Evolutionary conservation across 768 basidiomycete species (phyloP), one percentile per base, ranked within the genome.

Genomic region (Serendipita vermifera): DNA sequence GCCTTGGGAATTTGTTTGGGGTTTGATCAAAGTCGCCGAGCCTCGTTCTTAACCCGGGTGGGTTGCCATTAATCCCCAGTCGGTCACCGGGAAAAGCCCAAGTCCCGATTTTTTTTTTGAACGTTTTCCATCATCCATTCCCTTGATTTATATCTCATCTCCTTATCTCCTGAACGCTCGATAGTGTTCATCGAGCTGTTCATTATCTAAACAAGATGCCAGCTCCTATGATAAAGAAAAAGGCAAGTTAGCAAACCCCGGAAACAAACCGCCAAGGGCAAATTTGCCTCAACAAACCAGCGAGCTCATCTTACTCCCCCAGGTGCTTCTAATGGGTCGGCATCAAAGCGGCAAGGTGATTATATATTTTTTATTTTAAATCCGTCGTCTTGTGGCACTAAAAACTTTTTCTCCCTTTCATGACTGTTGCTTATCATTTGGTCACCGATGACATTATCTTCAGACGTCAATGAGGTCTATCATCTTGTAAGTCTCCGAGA

Each of bases 251-350:
- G 13, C 14, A 13, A 2, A 14, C 17, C 32, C 20, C 31, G n/a
- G n/a, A n/a, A n/a, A 4, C 20, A 38, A 22, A 22, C 29, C 1
- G 31, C 48, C 5, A 5, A 35, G 20, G 6, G 61, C 17, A 39
- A 17, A 13, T 51, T 22, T 9, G 5, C 48, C 24, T 35, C 39
- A 17, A 41, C 14, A 55, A 7, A 41, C n/a, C 39, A 13, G 26
- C 58, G 17, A 7, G n/a, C 54, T 55, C 2, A 40, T 54, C 59
- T 15, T 55, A 46, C 17, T n/a, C 36, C 46, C 27, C 7, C 57
- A 97, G 93, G 91, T 97, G 41, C 81, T 99, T 63, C 76, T 98
- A 59, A 99, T 99, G 96, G 96, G 96, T 62, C 91, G 92, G 64
- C 90, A 87, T 20, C 89, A 88, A 60, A 89, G 87, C 64, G 87